Percentiles rank a stretch among this genome's conserved stretches.
phyloP scores from a whole-genome alignment of 495 filamentous ascomycete species.

The Chaetomium tenue region DNA sequence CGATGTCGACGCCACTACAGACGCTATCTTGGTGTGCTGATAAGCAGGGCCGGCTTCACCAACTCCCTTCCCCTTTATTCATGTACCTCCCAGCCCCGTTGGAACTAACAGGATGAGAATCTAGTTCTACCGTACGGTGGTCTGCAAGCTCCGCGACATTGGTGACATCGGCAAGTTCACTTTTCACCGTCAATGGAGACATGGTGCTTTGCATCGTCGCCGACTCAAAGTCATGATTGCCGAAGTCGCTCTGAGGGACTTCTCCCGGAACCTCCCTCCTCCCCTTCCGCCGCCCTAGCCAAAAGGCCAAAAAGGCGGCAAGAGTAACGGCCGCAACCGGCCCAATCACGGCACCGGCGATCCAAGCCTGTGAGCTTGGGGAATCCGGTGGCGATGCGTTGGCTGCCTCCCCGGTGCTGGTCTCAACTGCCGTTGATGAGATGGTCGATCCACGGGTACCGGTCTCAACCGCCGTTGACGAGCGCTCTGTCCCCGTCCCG shows the following conservation, averaged over 20 bases:
- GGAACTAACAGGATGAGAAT: not conserved
- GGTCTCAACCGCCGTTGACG: not conserved
- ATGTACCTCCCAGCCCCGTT: not conserved
- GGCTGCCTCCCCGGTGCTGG: not conserved
- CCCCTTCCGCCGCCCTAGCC: not conserved
- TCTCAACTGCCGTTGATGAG: not conserved
- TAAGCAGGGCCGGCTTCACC: not conserved
- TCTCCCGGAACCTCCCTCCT: not conserved
- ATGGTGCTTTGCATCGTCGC: not conserved
- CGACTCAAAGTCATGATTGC: not conserved
- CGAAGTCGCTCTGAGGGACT: not conserved
- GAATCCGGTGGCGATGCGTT: not conserved
- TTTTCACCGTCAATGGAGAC: not conserved
- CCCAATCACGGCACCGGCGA: slow-evolving; percentile 1
- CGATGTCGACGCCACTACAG: not conserved
- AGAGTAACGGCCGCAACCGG: not conserved
- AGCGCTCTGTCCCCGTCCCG: not conserved
- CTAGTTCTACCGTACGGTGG: not conserved
- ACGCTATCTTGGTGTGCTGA: not conserved
- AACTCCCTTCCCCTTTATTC: not conserved
- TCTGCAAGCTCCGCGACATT: not conserved
- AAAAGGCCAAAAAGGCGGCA: not conserved
- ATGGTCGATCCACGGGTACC: too few species aligned
- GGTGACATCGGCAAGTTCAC: not conserved
- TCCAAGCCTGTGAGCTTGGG: not conserved